Conservation (phyloP, 768 basidiomycete genomes). For the Pleurotus sapidus region DNA sequence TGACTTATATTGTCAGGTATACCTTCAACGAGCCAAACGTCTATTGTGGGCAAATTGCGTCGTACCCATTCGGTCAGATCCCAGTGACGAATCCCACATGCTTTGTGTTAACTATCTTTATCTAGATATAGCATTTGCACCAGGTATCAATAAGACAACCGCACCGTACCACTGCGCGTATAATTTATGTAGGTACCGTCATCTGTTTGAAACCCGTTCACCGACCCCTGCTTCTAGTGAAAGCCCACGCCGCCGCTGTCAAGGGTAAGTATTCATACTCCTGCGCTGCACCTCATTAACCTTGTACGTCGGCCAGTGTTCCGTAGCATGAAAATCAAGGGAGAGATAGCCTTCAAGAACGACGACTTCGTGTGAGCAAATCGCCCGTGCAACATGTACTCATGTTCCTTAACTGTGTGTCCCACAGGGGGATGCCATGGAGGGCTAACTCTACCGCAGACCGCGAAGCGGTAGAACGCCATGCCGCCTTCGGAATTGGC, state of each 20-base stretch:
- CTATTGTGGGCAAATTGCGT: slow-evolving; percentile 32
- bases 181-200: slow-evolving; percentile 32
- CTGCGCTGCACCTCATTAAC: background rate
- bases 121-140: slow-evolving; percentile 36
- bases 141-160: slow-evolving; percentile 38
- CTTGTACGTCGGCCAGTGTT: slow-evolving; percentile 27
- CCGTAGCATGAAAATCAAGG: slow-evolving; percentile 42
- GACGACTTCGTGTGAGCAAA: slow-evolving; percentile 43
- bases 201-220: too few relatives aligned
- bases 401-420: too few relatives aligned
- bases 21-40: slow-evolving; percentile 53
- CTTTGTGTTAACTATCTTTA: background rate
- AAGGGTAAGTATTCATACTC: slow-evolving; percentile 28
- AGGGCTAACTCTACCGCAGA: slow-evolving; percentile 42
- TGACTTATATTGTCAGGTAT: slow-evolving; percentile 26
- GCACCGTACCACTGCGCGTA: slow-evolving; percentile 45
- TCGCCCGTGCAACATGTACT: too few relatives aligned
- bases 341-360: slow-evolving; percentile 54
- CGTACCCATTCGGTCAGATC: slow-evolving; percentile 40
- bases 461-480: slow-evolving; percentile 40
- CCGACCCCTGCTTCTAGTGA: slow-evolving; percentile 23
- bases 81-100: background rate
- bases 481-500: slow-evolving; percentile 49
- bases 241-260: slow-evolving; percentile 48
- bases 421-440: slow-evolving; percentile 42